Base-by-base conservation (phyloP, 192 early-diverging fungal species). In the Jimgerdemannia flammicorona region DNA sequence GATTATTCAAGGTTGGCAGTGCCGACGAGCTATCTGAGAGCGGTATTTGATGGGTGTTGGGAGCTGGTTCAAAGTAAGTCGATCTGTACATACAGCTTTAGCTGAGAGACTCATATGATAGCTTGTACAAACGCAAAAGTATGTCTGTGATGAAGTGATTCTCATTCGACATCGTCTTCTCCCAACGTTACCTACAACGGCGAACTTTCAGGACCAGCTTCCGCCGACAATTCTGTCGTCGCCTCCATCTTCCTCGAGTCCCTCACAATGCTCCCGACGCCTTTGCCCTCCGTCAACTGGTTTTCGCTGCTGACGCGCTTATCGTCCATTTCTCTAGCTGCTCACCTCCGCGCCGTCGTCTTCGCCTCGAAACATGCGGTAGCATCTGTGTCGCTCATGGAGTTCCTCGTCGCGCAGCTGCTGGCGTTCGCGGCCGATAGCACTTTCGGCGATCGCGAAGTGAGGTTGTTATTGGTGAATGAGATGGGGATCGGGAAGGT, bases 261-360 rank as follows among this genome's bases (percentile, higher is more conserved):
- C 77, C 10, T 70, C 85, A 0, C 71, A 71, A 20, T 64, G 77
- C 3, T 76, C 83, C 1, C 83, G 8, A 80, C 77, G 7, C 80
- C 83, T 3, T 70, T 89, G 17, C 86, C 88, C 17, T 78, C 86
- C 18, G 86, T 89, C 6, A 87, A 89, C 44, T 89, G 88, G 88
- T 89, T 83, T 66, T 72, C 80, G 3, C 44, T 84, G 18, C 54
- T 87, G 40, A 74, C 67, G 4, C 76, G 78, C 20, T n/a, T 86
- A 17, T 78, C 77, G 6, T 74, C 29, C 8, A 40, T 79, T 0
- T 72, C 71, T 19, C 44, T 42, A 14, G 39, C 69, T 3, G 65
- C 74, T 7, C 64, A 73, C 39, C 64, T 70, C 17, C 49, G 77
- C 3, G 79, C 77, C 14, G 78, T 87, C 39, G 71, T 64, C 3